Conservation (phyloP, 768 basidiomycete genomes). For the Kwoniella shandongensis region DNA sequence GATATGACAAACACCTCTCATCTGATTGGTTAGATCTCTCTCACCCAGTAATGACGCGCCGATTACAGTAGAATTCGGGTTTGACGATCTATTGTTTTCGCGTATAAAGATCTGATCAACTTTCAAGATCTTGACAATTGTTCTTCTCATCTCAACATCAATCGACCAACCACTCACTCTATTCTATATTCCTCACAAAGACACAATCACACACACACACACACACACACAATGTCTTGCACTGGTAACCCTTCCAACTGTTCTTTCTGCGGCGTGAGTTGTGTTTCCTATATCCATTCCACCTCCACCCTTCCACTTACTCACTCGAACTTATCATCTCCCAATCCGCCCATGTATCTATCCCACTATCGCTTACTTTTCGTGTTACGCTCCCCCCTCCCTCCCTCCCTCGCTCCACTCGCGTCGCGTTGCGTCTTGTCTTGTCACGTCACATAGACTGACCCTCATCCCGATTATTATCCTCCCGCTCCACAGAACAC, state of each 20-base stretch:
- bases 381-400: background rate
- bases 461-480: slow-evolving; percentile 2
- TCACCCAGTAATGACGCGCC: too few species aligned
- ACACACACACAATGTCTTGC: slow-evolving; percentile 36
- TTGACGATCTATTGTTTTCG: too few species aligned
- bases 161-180: too few species aligned
- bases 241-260: slow-evolving; percentile 44
- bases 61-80: too few species aligned
- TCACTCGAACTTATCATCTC: background rate
- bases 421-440: background rate
- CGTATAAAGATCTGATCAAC: too few species aligned
- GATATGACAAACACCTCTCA: too few species aligned
- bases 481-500: slow-evolving; percentile 9
- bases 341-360: background rate
- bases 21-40: too few species aligned
- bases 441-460: background rate
- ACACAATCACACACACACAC: too few species aligned
- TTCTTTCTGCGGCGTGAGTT: slow-evolving; percentile 47
- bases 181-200: too few species aligned
- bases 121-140: too few species aligned
- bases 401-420: background rate
- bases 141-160: too few species aligned
- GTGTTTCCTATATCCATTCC: background rate
- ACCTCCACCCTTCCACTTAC: slow-evolving; percentile 1
- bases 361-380: background rate